Conservation (phyloP, 192 early-diverging fungal genomes). For the Funneliformis mosseae region DNA sequence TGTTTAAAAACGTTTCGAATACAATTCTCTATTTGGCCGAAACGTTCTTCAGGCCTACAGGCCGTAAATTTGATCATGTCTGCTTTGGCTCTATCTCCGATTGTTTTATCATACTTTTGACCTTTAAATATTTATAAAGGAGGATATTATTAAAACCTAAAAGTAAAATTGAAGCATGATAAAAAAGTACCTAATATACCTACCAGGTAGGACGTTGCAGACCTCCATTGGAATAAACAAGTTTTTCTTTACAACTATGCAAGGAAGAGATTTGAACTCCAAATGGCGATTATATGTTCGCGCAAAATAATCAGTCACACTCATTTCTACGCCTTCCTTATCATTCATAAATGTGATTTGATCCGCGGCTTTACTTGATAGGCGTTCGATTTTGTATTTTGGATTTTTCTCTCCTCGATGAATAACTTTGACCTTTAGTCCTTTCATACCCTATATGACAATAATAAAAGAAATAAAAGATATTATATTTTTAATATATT, state of each 20-base stretch:
- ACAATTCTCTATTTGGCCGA: slow-evolving; percentile 5
- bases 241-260: slow-evolving; percentile 14
- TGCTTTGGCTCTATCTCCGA: slow-evolving; percentile 12
- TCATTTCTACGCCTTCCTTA: slow-evolving; percentile 56
- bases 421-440: slow-evolving; percentile 54
- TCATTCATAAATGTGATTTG: slow-evolving; percentile 68
- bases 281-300: slow-evolving; percentile 72
- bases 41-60: neutral
- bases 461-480: neutral
- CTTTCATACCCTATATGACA: slow-evolving; percentile 43
- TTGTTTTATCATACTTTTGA: slow-evolving; percentile 8
- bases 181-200: neutral
- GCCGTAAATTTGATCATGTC: slow-evolving; percentile 19
- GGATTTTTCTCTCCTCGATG: slow-evolving; percentile 70
- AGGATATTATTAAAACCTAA: neutral
- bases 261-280: slow-evolving; percentile 20
- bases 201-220: slow-evolving; percentile 16
- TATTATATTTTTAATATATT: no score
- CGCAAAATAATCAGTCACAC: slow-evolving; percentile 74
- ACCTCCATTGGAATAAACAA: slow-evolving; percentile 19
- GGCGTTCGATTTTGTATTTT: slow-evolving; percentile 70
- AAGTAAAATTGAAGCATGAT: neutral
- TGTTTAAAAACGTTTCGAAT: slow-evolving; percentile 1
- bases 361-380: slow-evolving; percentile 70
- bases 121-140: neutral